Conservation (phyloP, 805 yeast genomes). For the Hanseniaspora lachancei region DNA sequence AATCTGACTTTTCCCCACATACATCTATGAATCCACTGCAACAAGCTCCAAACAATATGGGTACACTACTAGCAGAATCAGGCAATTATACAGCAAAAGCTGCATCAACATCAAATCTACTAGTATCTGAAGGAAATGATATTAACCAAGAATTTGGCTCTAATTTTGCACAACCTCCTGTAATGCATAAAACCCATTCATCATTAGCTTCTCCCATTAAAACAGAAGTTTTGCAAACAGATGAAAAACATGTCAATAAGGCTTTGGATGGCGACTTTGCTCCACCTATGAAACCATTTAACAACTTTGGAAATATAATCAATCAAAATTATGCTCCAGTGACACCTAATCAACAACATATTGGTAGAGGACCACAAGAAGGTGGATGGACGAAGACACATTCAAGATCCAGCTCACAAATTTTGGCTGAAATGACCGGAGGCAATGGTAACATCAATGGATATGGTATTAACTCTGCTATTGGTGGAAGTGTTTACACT, state of each 20-base stretch:
- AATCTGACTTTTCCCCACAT: constrained; percentile 5
- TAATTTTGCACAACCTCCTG: neutral
- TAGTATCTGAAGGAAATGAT: neutral
- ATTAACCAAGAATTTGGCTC: no score
- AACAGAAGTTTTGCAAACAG: neutral
- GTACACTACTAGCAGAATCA: neutral
- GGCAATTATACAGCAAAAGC: neutral
- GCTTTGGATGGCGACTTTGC: neutral
- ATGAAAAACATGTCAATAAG: neutral
- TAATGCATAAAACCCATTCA: neutral
- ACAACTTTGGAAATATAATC: neutral
- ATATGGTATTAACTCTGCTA: neutral
- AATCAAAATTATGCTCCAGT: constrained; percentile 1
- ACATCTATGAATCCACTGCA: neutral
- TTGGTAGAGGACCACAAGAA: neutral
- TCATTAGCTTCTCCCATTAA: constrained; percentile 7
- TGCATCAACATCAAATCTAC: neutral
- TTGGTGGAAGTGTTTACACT: constrained; percentile 4
- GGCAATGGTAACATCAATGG: neutral
- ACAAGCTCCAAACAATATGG: neutral
- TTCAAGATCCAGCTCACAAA: constrained; percentile 13
- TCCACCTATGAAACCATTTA: constrained; percentile 8
- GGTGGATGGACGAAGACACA: constrained; percentile 7
- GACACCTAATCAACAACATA: constrained; percentile 11
- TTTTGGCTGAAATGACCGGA: constrained; percentile 11